Base-by-base conservation (phyloP, 805 yeast species). In the Monosporozyma aerobia region DNA sequence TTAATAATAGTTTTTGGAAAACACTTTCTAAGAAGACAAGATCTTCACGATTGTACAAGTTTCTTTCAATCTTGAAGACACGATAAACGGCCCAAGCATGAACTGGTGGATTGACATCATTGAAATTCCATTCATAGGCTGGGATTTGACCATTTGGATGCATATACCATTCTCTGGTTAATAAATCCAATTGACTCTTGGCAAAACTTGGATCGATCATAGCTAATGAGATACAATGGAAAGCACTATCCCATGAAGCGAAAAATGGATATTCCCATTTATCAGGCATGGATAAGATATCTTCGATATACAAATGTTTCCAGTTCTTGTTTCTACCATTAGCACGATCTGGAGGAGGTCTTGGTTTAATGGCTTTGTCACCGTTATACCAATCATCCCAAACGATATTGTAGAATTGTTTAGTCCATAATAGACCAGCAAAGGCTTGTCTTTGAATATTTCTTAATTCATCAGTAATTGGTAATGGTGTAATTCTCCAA, bases 81-180 rank as follows among this genome's bases (percentile, higher is more conserved):
- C 97, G 78, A 68, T 82, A 90, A 10, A 94, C 84, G 0, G 97
- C 85, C 97, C 97, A 90, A 0, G 97, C 97, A 68, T 90, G 97
- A 39, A 90, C 97, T 0, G 97, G 97, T 1, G 97, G 97, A 67
- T 90, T 90, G 22, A 92, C 96, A 68, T 90, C 97, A 56, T 86
- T 76, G 63, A 90, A 90, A 67, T 90, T 90, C 97, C 97, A 90
- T 70, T 90, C 97, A 68, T 90, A 90, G 10, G 97, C 96, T 0
- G 97, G 97, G 57, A 90, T 81, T 69, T 90, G 97, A 11, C 97
- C 97, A 67, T 90, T 90, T 47, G 97, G 97, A 67, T 92, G 96
- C 95, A 90, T 88, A 67, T 90, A 90, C 97, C 97, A 90, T 69
- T 90, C 97, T 64, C 96, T 78, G 29, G 95, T 85, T 65, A 90